phyloP scores from a whole-genome alignment of 495 filamentous ascomycete genomes.

The Astrocystis sublimbata region DNA sequence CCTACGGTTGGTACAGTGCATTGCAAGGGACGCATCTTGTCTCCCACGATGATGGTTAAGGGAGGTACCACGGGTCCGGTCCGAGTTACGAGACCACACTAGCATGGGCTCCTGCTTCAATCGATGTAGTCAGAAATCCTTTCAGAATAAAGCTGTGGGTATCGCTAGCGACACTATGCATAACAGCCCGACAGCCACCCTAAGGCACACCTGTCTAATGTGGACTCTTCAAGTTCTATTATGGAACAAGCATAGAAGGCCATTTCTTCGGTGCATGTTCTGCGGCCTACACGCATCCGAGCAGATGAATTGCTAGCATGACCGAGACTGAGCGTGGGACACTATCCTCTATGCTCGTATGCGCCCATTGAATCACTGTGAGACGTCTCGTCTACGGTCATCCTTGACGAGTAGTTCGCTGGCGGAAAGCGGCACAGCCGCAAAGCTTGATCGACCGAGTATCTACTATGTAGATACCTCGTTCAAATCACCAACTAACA shows the following conservation, averaged over 20 bases:
- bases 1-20: too few relatives aligned
- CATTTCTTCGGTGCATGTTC: neutral
- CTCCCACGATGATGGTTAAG: neutral
- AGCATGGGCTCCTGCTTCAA: neutral
- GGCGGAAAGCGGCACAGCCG: neutral
- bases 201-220: neutral
- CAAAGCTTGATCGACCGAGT: conserved; percentile 5
- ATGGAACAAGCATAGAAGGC: neutral
- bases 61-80: neutral
- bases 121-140: neutral
- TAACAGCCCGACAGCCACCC: neutral
- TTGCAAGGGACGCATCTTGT: too few relatives aligned
- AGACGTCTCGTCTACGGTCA: neutral
- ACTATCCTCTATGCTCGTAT: neutral
- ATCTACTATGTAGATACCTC: too few relatives aligned
- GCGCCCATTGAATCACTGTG: neutral
- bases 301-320: neutral
- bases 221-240: neutral
- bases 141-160: neutral
- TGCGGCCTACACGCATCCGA: neutral
- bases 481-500: neutral
- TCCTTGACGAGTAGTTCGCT: neutral
- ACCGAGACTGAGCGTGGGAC: neutral
- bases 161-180: neutral
- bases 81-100: neutral